These are phyloP conservation scores for Teratosphaeriaceae sp. DNA, from an alignment of 2,329 filamentous ascomycete genomes.

Conservation along the genomic window DNA sequence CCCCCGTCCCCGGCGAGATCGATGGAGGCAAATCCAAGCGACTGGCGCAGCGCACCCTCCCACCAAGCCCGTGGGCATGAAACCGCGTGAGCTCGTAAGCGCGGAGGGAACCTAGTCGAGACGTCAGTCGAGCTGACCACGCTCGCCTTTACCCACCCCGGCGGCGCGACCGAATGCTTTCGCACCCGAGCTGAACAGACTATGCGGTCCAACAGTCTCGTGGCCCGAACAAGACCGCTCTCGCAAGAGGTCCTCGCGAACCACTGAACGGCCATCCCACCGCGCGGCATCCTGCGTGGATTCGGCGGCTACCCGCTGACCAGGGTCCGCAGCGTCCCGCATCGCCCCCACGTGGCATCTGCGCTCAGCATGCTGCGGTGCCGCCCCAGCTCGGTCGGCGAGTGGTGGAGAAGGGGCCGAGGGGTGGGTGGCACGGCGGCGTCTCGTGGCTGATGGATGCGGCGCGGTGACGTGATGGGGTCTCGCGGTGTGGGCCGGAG, in stretches of 20 bases:
- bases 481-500: too few species aligned
- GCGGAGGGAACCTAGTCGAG: neutral
- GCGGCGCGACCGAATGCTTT: too few species aligned
- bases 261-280: neutral
- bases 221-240: neutral
- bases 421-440: neutral
- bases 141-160: too few species aligned
- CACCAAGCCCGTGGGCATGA: too few species aligned
- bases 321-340: neutral
- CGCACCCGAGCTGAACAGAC: too few species aligned
- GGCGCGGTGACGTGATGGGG: too few species aligned
- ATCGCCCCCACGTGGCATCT: constrained; percentile 4
- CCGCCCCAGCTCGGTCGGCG: constrained; percentile 3
- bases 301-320: neutral
- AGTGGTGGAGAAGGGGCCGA: neutral
- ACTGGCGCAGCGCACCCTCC: neutral
- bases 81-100: neutral
- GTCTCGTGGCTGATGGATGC: neutral
- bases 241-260: neutral
- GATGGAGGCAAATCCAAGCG: constrained; percentile 1
- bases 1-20: neutral
- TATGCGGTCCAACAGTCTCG: too few species aligned
- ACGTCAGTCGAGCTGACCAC: neutral
- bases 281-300: neutral
- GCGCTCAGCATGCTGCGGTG: constrained; percentile 2